Base-by-base conservation (phyloP, 345 rosid species). In the Diplotaxis tenuifolia region DNA sequence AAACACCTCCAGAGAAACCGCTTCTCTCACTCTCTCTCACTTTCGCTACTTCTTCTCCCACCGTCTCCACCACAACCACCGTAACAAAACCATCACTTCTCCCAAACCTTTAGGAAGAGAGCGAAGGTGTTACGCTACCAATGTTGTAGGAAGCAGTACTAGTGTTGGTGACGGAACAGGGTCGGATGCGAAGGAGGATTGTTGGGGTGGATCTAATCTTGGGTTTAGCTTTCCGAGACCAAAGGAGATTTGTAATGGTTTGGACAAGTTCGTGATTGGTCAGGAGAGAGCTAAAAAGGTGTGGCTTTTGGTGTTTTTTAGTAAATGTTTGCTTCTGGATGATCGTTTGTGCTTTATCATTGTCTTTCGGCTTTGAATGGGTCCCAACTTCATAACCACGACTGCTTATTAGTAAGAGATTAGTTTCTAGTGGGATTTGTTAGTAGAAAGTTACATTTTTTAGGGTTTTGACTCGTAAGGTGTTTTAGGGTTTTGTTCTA, bases 231-330 rank as follows among this genome's bases (percentile, higher is more conserved):
- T 96, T 55, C 99, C 98, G 0, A 96, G 97, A 1, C 99, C 99
- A 0, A 96, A 92, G 78, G 97, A 92, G 81, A 96, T 96, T 16
- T 92, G 98, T 59, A 88, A 86, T 79, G 98, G 94, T 50, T 80
- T 96, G 62, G 88, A 92, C 76, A 92, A 86, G 84, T 96, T 92
- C 70, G 99, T 96, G 28, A 96, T 96, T 82, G 99, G 99, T 59
- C 99, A 96, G 78, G 98, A 89, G 20, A 89, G 85, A 72, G 98
- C 98, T 0, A 92, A 96, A 79, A 96, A 96, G 99, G 99, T 96
- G 9, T 23, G 16, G 19, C 34, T 21, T 52, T 57, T 36, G 14
- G n/a, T 52, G 28, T 62, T 71, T n/a, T 38, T 10, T 36, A 11
- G 42, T 36, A 36, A 36, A 36, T 12, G n/a, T 53, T 66, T 49